Evolutionary conservation across 2,329 filamentous ascomycete genomes (phyloP).

Genomic region (Nothopassalora personata): DNA sequence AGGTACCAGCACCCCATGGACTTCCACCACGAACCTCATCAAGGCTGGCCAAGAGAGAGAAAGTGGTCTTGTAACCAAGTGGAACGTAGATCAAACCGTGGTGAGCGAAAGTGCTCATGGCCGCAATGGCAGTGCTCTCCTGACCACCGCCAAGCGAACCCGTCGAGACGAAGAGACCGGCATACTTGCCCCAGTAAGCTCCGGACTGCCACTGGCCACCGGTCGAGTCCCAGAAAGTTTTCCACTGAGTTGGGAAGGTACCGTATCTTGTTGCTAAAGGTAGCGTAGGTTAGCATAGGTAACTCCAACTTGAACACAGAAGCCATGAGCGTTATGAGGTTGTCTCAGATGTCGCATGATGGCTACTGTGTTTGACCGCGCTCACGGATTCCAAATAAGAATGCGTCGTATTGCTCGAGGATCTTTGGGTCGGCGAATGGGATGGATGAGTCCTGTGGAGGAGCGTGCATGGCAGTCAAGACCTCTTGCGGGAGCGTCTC

Average conservation of each 20-base stretch:
- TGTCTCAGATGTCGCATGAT: too few relatives aligned
- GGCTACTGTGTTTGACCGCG: too few relatives aligned
- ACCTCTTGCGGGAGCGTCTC: slow-evolving; percentile 86
- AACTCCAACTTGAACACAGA: too few relatives aligned
- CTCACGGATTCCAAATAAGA: slow-evolving; percentile 71
- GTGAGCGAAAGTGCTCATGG: slow-evolving; percentile 81
- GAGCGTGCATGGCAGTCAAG: slow-evolving; percentile 84
- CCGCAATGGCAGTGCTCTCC: slow-evolving; percentile 75
- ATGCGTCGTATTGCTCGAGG: slow-evolving; percentile 71
- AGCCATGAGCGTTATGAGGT: too few relatives aligned
- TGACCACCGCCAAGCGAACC: slow-evolving; percentile 81
- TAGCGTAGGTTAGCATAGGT: too few relatives aligned
- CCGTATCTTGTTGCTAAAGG: slow-evolving; percentile 71
- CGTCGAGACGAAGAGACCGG: slow-evolving; percentile 86
- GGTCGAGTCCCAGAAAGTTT: slow-evolving; percentile 73
- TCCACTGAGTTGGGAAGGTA: slow-evolving; percentile 96
- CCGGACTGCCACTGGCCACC: slow-evolving; percentile 78
- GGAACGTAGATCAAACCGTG: slow-evolving; percentile 98
- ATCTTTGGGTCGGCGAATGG: slow-evolving; percentile 53
- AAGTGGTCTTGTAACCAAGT: slow-evolving; percentile 80
- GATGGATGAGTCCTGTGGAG: slow-evolving; percentile 64
- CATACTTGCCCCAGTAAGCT: slow-evolving; percentile 69
- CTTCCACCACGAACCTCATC: slow-evolving; percentile 77
- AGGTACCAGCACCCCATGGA: slow-evolving; percentile 92
- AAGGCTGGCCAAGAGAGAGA: slow-evolving; percentile 64